Percentiles rank a stretch among this genome's conserved stretches.
Conservation (phyloP, 2,329 filamentous ascomycete species). For the Malbranchea zuffiana region DNA sequence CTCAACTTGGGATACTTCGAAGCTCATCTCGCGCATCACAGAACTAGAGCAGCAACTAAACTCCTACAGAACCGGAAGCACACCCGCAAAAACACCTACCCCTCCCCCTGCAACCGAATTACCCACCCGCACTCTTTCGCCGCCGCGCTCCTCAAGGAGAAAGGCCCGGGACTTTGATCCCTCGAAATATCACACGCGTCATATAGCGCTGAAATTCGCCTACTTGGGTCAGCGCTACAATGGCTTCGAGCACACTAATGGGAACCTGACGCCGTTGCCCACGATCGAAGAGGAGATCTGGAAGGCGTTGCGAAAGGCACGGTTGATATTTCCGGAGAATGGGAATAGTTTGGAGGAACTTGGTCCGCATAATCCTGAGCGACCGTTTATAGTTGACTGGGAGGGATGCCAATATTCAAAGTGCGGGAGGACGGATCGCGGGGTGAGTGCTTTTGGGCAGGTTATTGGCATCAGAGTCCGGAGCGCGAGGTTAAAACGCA, state of each 20-base stretch:
- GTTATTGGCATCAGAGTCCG: slow-evolving; percentile 75
- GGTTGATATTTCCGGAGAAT: slow-evolving; percentile 60
- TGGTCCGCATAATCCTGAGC: slow-evolving; percentile 11
- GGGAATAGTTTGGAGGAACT: slow-evolving; percentile 22
- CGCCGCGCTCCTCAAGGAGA: slow-evolving; percentile 20
- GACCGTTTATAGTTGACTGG: slow-evolving; percentile 53
- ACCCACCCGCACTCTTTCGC: slow-evolving; percentile 14
- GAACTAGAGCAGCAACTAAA: slow-evolving; percentile 57
- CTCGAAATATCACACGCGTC: slow-evolving; percentile 67
- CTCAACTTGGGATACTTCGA: slow-evolving; percentile 54
- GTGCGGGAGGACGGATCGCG: slow-evolving; percentile 83
- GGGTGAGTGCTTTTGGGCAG: slow-evolving; percentile 94
- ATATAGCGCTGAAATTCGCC: slow-evolving; percentile 84
- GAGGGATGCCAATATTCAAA: slow-evolving; percentile 84
- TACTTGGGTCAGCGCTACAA: slow-evolving; percentile 88
- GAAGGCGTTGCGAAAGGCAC: slow-evolving; percentile 74
- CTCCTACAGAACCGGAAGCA: slow-evolving; percentile 19
- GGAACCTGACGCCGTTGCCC: slow-evolving; percentile 56
- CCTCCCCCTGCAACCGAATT: slow-evolving; percentile 9
- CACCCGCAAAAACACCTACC: slow-evolving; percentile 27
- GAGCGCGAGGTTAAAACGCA: slow-evolving; percentile 58
- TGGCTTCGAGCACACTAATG: slow-evolving; percentile 77
- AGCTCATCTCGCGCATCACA: slow-evolving; percentile 57
- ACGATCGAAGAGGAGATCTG: slow-evolving; percentile 90
- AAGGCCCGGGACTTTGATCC: slow-evolving; percentile 57